Conservation (phyloP, 2,329 filamentous ascomycete species). For the Diaporthe citri region DNA sequence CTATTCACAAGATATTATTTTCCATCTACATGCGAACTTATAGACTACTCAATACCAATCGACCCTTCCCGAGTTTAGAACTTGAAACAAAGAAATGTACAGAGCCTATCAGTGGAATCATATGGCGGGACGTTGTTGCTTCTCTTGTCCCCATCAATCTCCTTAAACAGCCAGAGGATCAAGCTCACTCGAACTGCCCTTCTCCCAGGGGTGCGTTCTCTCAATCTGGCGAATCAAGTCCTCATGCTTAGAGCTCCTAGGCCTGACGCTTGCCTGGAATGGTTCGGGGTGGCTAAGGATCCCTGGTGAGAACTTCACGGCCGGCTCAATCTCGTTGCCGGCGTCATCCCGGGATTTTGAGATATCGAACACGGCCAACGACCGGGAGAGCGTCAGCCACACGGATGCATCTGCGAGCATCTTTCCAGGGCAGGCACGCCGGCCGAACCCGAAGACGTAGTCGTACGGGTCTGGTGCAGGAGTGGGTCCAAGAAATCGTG, state of each 20-base stretch:
- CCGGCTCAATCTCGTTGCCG: conserved; percentile 48
- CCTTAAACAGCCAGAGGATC: neutral
- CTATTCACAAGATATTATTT: neutral
- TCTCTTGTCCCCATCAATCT: neutral
- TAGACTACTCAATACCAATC: neutral
- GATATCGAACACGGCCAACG: conserved; percentile 57
- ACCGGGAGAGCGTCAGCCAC: conserved; percentile 48
- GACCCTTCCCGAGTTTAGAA: neutral
- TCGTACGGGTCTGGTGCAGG: conserved; percentile 32
- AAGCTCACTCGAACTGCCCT: conserved; percentile 37
- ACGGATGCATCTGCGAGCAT: conserved; percentile 39
- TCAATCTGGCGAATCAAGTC: conserved; percentile 45
- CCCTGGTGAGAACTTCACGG: conserved; percentile 41
- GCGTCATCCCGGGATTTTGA: conserved; percentile 52
- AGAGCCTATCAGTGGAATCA: too few species aligned
- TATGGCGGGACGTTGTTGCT: too few species aligned
- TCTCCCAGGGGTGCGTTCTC: conserved; percentile 42
- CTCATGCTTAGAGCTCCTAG: conserved; percentile 45
- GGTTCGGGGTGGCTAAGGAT: conserved; percentile 44
- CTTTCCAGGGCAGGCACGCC: conserved; percentile 39
- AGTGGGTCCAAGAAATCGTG: conserved; percentile 40
- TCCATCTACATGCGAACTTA: neutral
- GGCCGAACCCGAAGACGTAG: conserved; percentile 40
- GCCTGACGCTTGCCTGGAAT: conserved; percentile 43
- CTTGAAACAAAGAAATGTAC: neutral